A percentile compares a stretch with the other conserved stretches of the same genome.
These are phyloP conservation scores for Penicillium argentinense DNA, from an alignment of 495 filamentous ascomycete genomes.

Conservation along the genomic window DNA sequence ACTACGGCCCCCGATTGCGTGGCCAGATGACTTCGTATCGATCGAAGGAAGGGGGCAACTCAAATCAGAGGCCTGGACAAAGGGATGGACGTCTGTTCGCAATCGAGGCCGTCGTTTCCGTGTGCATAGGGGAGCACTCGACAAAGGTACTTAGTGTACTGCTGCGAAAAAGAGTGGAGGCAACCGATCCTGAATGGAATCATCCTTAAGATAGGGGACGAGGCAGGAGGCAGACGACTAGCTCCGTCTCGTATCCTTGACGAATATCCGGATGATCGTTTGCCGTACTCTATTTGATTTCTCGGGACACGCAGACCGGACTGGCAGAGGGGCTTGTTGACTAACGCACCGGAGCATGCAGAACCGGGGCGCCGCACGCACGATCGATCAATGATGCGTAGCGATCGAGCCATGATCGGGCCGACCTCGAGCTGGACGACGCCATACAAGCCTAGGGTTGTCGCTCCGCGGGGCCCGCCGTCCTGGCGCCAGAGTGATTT, in stretches of 20 bases:
- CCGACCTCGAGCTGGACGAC: constrained; percentile 3
- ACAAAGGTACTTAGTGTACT: constrained; percentile 9
- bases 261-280: constrained; percentile 10
- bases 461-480: background rate
- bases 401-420: constrained; percentile 23
- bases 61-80: background rate
- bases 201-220: background rate
- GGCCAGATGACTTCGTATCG: constrained; percentile 8
- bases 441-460: constrained; percentile 8
- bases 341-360: constrained; percentile 11
- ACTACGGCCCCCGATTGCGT: background rate
- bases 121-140: background rate
- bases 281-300: constrained; percentile 26
- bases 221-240: background rate
- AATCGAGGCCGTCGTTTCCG: constrained; percentile 18
- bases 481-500: constrained; percentile 4
- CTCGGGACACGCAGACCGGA: constrained; percentile 17
- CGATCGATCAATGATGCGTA: constrained; percentile 26
- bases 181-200: background rate
- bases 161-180: too few species aligned
- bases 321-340: constrained; percentile 2
- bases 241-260: constrained; percentile 14
- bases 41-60: constrained; percentile 4
- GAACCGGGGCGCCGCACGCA: constrained; percentile 6
- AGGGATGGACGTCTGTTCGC: constrained; percentile 6